These are phyloP conservation scores for Alliaria petiolata DNA, from an alignment of 345 rosid genomes.

Conservation along the genomic window DNA sequence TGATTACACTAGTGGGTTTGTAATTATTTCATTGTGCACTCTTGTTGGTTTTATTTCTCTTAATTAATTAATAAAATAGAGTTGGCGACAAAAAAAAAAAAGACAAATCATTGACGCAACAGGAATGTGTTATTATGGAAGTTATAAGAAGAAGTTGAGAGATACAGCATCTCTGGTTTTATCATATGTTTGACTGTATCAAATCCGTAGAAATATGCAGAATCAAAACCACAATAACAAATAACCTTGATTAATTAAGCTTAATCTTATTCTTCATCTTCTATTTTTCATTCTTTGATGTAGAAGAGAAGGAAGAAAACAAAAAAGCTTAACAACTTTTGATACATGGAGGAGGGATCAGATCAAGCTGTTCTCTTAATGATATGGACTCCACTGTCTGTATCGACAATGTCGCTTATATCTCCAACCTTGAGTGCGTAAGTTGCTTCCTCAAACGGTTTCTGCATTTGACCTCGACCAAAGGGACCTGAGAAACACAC, in stretches of 20 bases:
- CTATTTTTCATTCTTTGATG: not conserved
- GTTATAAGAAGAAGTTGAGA: not conserved
- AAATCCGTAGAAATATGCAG: conserved; percentile 15
- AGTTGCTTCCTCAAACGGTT: conserved; percentile 91
- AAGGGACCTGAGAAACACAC: conserved; percentile 64
- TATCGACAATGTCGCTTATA: conserved; percentile 85
- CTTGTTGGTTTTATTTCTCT: no score
- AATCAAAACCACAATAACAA: conserved; percentile 14
- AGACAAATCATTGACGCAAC: no score
- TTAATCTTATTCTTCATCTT: no score
- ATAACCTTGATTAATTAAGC: no score
- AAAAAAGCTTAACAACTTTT: not conserved
- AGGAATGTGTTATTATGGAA: not conserved
- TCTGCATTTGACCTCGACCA: conserved; percentile 95
- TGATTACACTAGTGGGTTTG: no score
- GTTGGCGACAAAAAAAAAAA: no score
- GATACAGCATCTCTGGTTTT: not conserved
- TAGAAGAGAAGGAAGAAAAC: conserved; percentile 9
- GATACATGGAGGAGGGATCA: not conserved
- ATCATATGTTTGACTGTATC: conserved; percentile 3
- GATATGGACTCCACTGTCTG: conserved; percentile 93
- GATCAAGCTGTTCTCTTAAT: conserved; percentile 70
- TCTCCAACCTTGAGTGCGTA: conserved; percentile 76
- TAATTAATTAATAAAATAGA: no score
- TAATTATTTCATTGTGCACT: no score